Evolutionary conservation across 768 basidiomycete genomes (phyloP).

Genomic region (Amylocystis lapponica): DNA sequence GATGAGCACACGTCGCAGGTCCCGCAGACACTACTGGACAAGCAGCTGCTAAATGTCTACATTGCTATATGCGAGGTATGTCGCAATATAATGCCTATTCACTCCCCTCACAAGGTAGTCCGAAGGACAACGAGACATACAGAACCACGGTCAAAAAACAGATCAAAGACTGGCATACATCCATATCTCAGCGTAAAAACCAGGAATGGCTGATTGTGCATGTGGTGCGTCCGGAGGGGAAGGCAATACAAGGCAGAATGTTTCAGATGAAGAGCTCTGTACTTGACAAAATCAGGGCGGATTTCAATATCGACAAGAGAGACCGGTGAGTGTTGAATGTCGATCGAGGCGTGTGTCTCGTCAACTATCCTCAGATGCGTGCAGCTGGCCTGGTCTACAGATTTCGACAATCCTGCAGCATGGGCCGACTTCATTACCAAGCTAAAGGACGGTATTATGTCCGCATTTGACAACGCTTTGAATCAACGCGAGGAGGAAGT

Average conservation of each 20-base stretch:
- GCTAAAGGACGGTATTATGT: slow-evolving; percentile 85
- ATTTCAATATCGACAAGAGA: slow-evolving; percentile 86
- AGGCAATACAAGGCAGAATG: slow-evolving; percentile 53
- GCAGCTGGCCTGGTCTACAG: slow-evolving; percentile 71
- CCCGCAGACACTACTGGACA: slow-evolving; percentile 74
- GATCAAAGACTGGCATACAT: slow-evolving; percentile 87
- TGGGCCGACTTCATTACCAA: slow-evolving; percentile 89
- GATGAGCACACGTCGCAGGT: slow-evolving; percentile 75
- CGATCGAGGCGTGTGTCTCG: slow-evolving; percentile 8
- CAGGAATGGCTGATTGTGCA: slow-evolving; percentile 95
- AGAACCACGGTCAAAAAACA: slow-evolving; percentile 72
- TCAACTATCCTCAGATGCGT: slow-evolving; percentile 52
- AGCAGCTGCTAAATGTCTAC: slow-evolving; percentile 81
- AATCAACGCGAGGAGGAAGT: slow-evolving; percentile 85
- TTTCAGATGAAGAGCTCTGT: slow-evolving; percentile 85
- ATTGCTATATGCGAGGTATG: slow-evolving; percentile 85
- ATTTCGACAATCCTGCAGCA: slow-evolving; percentile 65
- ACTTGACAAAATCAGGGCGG: slow-evolving; percentile 83
- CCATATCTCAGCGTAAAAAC: slow-evolving; percentile 61
- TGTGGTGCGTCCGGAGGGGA: slow-evolving; percentile 68
- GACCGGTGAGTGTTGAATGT: slow-evolving; percentile 55
- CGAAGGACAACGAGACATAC: slow-evolving; percentile 69
- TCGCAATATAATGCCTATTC: background rate
- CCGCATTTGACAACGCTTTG: slow-evolving; percentile 77
- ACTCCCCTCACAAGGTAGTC: background rate